Evolutionary conservation across 345 rosid genomes (phyloP), one percentile per base, ranked within the genome.

Genomic region (Melaleuca quinquenervia): DNA sequence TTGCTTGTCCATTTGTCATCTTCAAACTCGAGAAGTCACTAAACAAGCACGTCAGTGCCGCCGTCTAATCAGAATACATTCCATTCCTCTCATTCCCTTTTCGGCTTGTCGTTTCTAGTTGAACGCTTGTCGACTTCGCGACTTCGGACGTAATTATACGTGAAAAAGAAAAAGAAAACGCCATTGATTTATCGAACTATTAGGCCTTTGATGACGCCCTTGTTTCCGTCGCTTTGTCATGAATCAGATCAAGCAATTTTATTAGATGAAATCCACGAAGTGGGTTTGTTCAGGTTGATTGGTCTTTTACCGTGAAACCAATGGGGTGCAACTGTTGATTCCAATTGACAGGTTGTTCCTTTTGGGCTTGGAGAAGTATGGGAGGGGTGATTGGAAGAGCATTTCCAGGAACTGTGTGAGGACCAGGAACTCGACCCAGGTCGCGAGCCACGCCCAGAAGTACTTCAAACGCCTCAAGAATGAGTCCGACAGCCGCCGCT

Each of bases 391-490:
- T 52, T 89, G 91, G 89, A 89, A 60, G 55, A 86, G 88, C 74
- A 86, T 89, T 11, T 84, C 89, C 7, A 86, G 88, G 84, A 44
- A 50, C 41, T 84, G 36, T 24, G 86, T 89, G 0, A 14, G 29
- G 51, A 84, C 88, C 6, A 74, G 88, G 83, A 89, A 70, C 6
- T 84, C 89, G 1, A 41, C 88, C 24, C 89, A 89, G 21, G 89
- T 89, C 5, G 91, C 91, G 12, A 87, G 91, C 84, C 91, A 87
- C 82, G 89, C 89, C 55, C 89, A 89, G 49, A 89, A 89, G 54
- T 87, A 87, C 76, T 87, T 85, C 50, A 29, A 74, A 52, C 85
- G 89, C 52, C 70, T 82, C 44, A 82, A 82, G 84, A 82, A 14
- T 26, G 1, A n/a, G 20, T 9, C 48, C 3, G 48, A 70, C 2